Evolutionary conservation across 208 protist genomes (phyloP).

Genomic region (Blechomonas ayalai): DNA sequence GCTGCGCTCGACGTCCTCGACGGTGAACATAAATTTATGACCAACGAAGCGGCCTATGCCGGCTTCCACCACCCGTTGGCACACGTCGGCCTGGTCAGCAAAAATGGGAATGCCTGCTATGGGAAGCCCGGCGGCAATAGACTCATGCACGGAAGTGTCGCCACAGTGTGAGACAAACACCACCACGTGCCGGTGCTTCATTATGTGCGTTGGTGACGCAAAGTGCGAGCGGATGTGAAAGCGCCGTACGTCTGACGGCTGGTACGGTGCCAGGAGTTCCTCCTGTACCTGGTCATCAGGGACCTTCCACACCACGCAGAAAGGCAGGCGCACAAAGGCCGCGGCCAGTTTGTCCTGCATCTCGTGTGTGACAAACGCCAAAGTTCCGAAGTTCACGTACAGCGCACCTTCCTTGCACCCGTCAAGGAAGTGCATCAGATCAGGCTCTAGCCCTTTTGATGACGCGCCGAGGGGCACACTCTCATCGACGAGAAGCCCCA

Average conservation of each 20-base stretch:
- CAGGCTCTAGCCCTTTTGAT: too few relatives aligned
- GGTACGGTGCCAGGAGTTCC: neutral
- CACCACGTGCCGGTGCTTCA: slow-evolving; percentile 32
- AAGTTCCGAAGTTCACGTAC: slow-evolving; percentile 49
- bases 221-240: slow-evolving; percentile 14
- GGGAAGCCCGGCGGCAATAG: slow-evolving; percentile 28
- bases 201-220: slow-evolving; percentile 19
- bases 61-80: slow-evolving; percentile 36
- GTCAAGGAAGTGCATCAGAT: slow-evolving; percentile 25
- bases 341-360: slow-evolving; percentile 11
- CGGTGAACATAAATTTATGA: slow-evolving; percentile 19
- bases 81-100: slow-evolving; percentile 46
- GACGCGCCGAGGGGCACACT: slow-evolving; percentile 7
- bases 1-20: slow-evolving; percentile 12
- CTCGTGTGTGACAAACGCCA: slow-evolving; percentile 8
- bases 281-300: slow-evolving; percentile 2
- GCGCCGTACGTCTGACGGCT: too few relatives aligned
- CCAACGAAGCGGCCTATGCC: slow-evolving; percentile 24
- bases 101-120: slow-evolving; percentile 41
- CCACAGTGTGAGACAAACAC: slow-evolving; percentile 45
- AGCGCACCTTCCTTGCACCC: slow-evolving; percentile 22
- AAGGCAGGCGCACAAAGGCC: slow-evolving; percentile 18
- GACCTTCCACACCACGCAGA: slow-evolving; percentile 49
- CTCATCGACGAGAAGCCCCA: slow-evolving; percentile 23
- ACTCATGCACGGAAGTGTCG: slow-evolving; percentile 31